A percentile compares a stretch with the other conserved stretches of the same genome.
Conservation (phyloP, 176 grass and related monocot species). For the Rhynchospora tenuis region DNA sequence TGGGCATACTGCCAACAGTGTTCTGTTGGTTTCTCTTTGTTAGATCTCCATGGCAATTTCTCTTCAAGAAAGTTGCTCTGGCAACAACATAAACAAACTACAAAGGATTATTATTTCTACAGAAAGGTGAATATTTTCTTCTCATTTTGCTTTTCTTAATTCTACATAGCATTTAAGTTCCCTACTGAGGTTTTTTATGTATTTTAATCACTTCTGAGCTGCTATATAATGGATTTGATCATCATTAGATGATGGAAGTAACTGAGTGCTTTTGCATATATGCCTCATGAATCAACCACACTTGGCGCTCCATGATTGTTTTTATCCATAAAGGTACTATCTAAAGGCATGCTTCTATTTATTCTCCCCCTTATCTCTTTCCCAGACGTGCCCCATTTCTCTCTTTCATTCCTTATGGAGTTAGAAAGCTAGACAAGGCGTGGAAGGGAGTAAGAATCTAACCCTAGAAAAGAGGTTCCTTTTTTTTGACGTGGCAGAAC, state of each 20-base stretch:
- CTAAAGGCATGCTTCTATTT: not conserved
- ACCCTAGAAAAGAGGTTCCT: not conserved
- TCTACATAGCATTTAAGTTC: not conserved
- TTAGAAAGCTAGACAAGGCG: not conserved
- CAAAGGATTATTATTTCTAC: not conserved
- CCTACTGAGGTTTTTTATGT: not conserved
- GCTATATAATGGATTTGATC: not conserved
- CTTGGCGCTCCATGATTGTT: not conserved
- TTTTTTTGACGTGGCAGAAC: too few species aligned
- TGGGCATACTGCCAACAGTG: slow-evolving; percentile 29
- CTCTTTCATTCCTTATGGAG: not conserved
- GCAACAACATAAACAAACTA: not conserved
- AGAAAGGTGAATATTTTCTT: not conserved
- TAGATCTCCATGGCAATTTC: slow-evolving; percentile 20
- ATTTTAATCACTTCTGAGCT: not conserved
- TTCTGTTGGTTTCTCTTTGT: slow-evolving; percentile 33
- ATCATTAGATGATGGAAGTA: not conserved
- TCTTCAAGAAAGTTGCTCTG: not conserved
- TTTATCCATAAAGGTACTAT: not conserved
- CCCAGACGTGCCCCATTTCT: not conserved
- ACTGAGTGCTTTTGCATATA: not conserved
- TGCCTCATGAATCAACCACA: slow-evolving; percentile 1
- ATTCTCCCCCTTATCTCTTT: not conserved
- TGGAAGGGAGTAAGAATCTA: not conserved
- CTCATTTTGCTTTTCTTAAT: not conserved